Evolutionary conservation across 345 rosid genomes (phyloP).

Genomic region (Brassica incana): DNA sequence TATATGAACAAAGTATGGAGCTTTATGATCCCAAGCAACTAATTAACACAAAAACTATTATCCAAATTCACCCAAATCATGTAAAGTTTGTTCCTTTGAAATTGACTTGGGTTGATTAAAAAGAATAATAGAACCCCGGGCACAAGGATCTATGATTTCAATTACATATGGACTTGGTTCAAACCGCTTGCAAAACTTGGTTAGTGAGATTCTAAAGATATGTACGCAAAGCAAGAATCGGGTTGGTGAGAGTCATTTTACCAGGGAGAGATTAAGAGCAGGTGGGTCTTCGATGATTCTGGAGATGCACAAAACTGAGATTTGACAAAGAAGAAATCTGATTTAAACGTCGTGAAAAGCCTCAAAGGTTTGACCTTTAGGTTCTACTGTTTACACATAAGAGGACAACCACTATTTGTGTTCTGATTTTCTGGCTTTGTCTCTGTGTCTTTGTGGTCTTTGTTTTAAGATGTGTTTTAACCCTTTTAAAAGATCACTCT

Average conservation of each 20-base stretch:
- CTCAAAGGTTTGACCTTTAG: conserved; percentile 37
- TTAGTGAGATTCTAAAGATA: neutral
- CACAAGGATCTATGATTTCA: neutral
- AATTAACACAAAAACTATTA: neutral
- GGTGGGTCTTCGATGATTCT: conserved; percentile 9
- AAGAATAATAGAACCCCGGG: neutral
- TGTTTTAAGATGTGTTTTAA: conserved; percentile 28
- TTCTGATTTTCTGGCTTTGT: conserved; percentile 2
- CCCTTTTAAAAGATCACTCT: conserved; percentile 23
- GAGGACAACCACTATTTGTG: conserved; percentile 8
- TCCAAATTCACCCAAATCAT: neutral
- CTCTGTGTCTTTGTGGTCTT: conserved; percentile 32
- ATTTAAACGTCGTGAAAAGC: conserved; percentile 13
- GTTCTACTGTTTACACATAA: conserved; percentile 33
- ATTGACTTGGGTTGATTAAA: neutral
- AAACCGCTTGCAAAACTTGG: neutral
- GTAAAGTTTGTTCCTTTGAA: neutral
- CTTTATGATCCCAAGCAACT: conserved; percentile 6
- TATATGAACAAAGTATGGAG: neutral
- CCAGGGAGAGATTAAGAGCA: conserved; percentile 34
- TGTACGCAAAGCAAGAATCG: neutral
- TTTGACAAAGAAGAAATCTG: conserved; percentile 23
- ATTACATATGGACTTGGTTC: too few relatives aligned
- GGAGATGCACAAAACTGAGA: conserved; percentile 18
- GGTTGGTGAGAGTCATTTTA: conserved; percentile 27